Percentiles rank a stretch among this genome's conserved stretches.
phyloP scores from a whole-genome alignment of 2,329 filamentous ascomycete genomes.

The Lachnellula subtilissima region DNA sequence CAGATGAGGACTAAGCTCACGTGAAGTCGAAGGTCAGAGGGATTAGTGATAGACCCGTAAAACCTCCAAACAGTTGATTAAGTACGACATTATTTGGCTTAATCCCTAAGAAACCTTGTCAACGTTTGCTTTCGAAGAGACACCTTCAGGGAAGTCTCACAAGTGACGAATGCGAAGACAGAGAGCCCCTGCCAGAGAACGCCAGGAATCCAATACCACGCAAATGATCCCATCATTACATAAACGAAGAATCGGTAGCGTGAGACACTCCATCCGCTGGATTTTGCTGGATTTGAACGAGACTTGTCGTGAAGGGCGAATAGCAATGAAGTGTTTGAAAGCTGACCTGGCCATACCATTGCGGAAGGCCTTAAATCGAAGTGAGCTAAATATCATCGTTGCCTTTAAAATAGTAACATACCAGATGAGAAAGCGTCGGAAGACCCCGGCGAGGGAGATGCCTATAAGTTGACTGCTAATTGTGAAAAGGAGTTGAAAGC shows the following conservation, averaged over 20 bases:
- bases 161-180: slow-evolving; percentile 67
- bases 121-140: slow-evolving; percentile 52
- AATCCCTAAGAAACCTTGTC: slow-evolving; percentile 59
- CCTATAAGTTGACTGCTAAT: slow-evolving; percentile 59
- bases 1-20: slow-evolving; percentile 37
- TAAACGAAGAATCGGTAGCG: slow-evolving; percentile 36
- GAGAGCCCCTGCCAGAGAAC: slow-evolving; percentile 66
- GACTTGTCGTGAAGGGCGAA: slow-evolving; percentile 56
- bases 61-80: slow-evolving; percentile 68
- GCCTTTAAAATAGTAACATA: slow-evolving; percentile 34
- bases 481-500: slow-evolving; percentile 54
- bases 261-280: slow-evolving; percentile 51
- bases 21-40: slow-evolving; percentile 74
- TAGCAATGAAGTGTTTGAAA: slow-evolving; percentile 18
- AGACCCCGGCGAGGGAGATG: slow-evolving; percentile 56
- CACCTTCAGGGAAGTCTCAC: slow-evolving; percentile 52
- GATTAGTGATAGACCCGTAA: slow-evolving; percentile 60
- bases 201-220: slow-evolving; percentile 51
- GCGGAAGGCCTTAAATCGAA: slow-evolving; percentile 14
- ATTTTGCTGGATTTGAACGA: slow-evolving; percentile 44
- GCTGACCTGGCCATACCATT: slow-evolving; percentile 22
- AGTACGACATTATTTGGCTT: slow-evolving; percentile 62
- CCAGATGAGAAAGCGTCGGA: slow-evolving; percentile 52
- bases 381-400: slow-evolving; percentile 20
- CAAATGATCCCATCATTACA: slow-evolving; percentile 39